Conservation (phyloP, 257 asterid genomes). For the Jaltomata sinuosa region DNA sequence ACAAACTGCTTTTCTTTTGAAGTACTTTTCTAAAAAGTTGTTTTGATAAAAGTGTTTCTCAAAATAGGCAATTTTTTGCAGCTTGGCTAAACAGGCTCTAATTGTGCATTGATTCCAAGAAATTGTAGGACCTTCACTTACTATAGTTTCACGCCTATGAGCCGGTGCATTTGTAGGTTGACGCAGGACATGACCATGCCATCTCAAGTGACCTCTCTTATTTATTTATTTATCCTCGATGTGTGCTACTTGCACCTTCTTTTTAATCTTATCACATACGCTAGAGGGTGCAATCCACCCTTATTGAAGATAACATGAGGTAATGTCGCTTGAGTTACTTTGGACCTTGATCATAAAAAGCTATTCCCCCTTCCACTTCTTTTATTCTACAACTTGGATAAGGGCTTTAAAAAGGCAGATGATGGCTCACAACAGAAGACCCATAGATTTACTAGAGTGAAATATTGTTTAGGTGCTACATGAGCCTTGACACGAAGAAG, state of each 20-base stretch:
- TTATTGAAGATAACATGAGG: not conserved
- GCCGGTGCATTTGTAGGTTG: not conserved
- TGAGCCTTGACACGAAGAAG: not conserved
- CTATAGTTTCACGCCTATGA: not conserved
- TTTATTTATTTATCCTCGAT: not conserved
- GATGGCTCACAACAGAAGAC: not conserved
- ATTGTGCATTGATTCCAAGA: not conserved
- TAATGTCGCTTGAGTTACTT: not conserved
- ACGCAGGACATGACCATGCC: not conserved
- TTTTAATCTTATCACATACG: not conserved
- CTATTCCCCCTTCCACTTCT: not conserved
- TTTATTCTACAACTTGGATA: not conserved
- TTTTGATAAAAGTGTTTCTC: too few species aligned
- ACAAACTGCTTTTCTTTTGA: too few species aligned
- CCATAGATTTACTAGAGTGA: not conserved
- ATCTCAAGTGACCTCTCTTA: not conserved
- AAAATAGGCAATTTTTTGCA: too few species aligned
- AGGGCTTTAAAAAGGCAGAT: not conserved
- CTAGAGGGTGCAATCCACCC: not conserved
- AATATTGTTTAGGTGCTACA: not conserved
- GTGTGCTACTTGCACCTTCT: not conserved
- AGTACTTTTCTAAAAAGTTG: too few species aligned
- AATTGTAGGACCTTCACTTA: not conserved
- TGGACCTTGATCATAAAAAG: not conserved
- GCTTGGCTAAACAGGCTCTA: too few species aligned